Evolutionary conservation across 306 rosid species (phyloP).

Genomic region (Gynostemma pentaphyllum): DNA sequence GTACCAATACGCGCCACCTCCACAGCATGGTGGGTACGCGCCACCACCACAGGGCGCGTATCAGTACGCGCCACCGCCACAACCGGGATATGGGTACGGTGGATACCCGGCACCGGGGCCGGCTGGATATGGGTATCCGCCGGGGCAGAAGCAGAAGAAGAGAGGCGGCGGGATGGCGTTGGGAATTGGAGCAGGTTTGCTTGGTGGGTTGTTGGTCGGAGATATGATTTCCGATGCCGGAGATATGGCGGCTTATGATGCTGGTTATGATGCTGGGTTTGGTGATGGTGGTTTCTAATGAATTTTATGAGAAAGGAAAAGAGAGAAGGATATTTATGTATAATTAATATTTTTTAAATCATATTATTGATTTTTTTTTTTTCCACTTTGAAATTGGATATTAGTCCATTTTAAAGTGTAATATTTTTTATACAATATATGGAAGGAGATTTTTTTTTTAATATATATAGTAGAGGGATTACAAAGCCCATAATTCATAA

Average conservation of each 20-base stretch:
- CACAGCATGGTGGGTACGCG: background rate
- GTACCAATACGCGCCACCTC: slow-evolving; percentile 6
- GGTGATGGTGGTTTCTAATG: slow-evolving; percentile 1
- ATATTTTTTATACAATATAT: too few species aligned
- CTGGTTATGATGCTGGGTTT: background rate
- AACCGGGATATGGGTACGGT: slow-evolving; percentile 17
- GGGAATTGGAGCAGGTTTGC: slow-evolving; percentile 31
- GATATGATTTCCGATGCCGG: slow-evolving; percentile 20
- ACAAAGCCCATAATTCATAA: too few species aligned
- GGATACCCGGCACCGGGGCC: slow-evolving; percentile 12
- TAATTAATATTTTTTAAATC: background rate
- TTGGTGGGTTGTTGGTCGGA: slow-evolving; percentile 37
- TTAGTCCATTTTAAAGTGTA: too few species aligned
- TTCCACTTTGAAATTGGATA: too few species aligned
- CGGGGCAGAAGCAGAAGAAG: slow-evolving; percentile 10
- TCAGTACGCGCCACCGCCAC: slow-evolving; percentile 16
- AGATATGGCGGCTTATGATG: slow-evolving; percentile 3
- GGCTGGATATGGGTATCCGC: slow-evolving; percentile 9
- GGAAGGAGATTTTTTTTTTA: too few species aligned
- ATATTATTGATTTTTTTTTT: background rate
- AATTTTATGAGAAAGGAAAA: background rate
- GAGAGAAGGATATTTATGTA: too few species aligned
- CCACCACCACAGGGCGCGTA: background rate
- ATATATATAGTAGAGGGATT: too few species aligned
- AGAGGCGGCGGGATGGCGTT: slow-evolving; percentile 15